Base-by-base conservation (phyloP, 352 stramenopile species). In the Aphanomyces euteiches region DNA sequence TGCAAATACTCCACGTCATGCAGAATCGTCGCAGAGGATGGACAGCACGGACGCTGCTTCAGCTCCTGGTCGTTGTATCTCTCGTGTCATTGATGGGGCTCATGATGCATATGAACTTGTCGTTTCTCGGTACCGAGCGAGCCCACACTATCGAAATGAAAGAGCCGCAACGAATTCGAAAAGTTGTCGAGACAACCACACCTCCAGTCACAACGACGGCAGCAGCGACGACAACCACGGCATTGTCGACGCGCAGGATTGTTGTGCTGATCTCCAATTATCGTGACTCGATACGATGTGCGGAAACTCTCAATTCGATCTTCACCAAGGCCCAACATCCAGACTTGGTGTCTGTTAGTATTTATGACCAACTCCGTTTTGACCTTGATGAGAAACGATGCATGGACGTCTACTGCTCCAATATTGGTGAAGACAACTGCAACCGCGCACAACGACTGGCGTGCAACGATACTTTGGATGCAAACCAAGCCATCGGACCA, bases 181-280 rank as follows among this genome's bases (percentile, higher is more conserved):
- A 28, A 21, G 8, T 13, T 19, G 40, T 13, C 7, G 64, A 10
- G 28, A 61, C 54, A 5, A n/a, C 10, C 45, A 43, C 48, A 4
- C 13, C 12, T 13, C 15, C 28, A 8, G 45, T n/a, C 64, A 43
- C 54, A n/a, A 61, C 50, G n/a, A 58, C 50, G 1, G 37, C 50
- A 21, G 8, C 47, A 28, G 58, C 50, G 34, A 17, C 34, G 7
- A 61, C 54, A 1, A 39, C 54, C 10, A 43, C 19, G 19, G 54
- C 39, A 12, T 61, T 61, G 81, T 88, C 12, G 77, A 88, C 58
- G 34, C 64, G 64, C 19, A 45, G 64, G 13, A 70, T 61, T 34
- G 34, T 70, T 15, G 64, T 70, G 13, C 19, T 70, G 28, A 70
- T 70, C 39, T 53, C 64, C 37, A 70, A 70, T 10, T 70, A 70